A percentile compares a stretch with the other conserved stretches of the same genome.
Evolutionary conservation across 768 basidiomycete species (phyloP).

Genomic region (Russula olivacea): DNA sequence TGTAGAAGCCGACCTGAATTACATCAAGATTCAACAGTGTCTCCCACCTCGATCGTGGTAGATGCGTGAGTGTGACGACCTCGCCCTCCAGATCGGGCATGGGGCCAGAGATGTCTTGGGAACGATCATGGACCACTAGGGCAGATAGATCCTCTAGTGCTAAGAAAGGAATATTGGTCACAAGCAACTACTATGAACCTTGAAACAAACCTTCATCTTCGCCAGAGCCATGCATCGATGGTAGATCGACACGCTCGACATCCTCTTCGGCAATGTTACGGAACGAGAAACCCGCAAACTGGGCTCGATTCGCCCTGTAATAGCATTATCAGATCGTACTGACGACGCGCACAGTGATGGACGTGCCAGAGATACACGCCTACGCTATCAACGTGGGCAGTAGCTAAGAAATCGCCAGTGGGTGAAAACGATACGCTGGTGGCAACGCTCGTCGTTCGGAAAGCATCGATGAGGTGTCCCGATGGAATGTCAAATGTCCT

Average conservation of each 20-base stretch:
- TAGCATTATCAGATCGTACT: conserved; percentile 13
- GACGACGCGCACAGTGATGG: neutral
- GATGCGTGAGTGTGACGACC: conserved; percentile 85
- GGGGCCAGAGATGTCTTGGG: conserved; percentile 67
- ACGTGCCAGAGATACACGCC: conserved; percentile 90
- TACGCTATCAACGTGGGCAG: conserved; percentile 88
- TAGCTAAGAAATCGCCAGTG: conserved; percentile 92
- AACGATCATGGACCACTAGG: conserved; percentile 53
- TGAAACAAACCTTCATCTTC: conserved; percentile 70
- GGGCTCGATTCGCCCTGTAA: conserved; percentile 88
- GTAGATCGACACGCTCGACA: conserved; percentile 61
- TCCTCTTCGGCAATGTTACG: conserved; percentile 74
- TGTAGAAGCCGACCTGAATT: conserved; percentile 58
- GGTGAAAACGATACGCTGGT: conserved; percentile 92
- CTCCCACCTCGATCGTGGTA: conserved; percentile 94
- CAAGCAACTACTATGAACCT: conserved; percentile 9
- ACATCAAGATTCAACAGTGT: conserved; percentile 94
- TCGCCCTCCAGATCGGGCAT: conserved; percentile 87
- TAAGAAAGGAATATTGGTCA: conserved; percentile 28
- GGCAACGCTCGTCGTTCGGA: conserved; percentile 80
- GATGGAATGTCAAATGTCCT: conserved; percentile 96
- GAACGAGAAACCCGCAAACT: conserved; percentile 82
- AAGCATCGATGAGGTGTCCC: conserved; percentile 86
- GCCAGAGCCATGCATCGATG: conserved; percentile 74
- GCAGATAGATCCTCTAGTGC: conserved; percentile 69